Conservation (phyloP, 495 filamentous ascomycete genomes). For the Acidomyces sp. region DNA sequence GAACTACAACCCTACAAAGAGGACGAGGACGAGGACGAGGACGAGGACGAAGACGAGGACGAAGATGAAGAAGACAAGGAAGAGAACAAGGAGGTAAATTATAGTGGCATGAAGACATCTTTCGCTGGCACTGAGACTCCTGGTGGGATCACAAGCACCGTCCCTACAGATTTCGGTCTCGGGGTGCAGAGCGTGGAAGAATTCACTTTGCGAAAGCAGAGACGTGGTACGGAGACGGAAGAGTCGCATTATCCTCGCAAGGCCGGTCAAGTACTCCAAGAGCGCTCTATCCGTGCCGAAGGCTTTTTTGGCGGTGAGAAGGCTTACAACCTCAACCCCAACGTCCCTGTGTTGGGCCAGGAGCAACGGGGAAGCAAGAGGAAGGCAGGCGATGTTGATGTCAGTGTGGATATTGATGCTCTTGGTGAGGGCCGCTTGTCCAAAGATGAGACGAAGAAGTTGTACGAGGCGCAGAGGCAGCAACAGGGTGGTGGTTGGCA, state of each 20-base stretch:
- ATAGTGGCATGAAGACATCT: conserved; percentile 56
- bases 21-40: conserved; percentile 71
- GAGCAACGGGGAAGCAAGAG: conserved; percentile 68
- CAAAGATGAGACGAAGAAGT: conserved; percentile 51
- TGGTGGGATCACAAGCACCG: conserved; percentile 61
- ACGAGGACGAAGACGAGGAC: conserved; percentile 30
- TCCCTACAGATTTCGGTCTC: conserved; percentile 63
- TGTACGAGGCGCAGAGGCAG: conserved; percentile 65
- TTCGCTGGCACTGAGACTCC: conserved; percentile 64
- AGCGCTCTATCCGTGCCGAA: conserved; percentile 66
- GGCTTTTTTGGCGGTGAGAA: conserved; percentile 95
- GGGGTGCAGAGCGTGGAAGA: conserved; percentile 68
- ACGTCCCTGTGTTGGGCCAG: conserved; percentile 60
- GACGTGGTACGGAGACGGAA: conserved; percentile 78
- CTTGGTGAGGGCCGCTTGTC: conserved; percentile 60
- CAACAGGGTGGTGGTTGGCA: conserved; percentile 56
- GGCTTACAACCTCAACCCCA: conserved; percentile 63
- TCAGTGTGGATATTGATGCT: conserved; percentile 73
- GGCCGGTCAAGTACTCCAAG: conserved; percentile 82
- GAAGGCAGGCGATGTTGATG: conserved; percentile 89
- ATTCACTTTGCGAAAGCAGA: conserved; percentile 81
- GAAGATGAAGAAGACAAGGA: conserved; percentile 37
- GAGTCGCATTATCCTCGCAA: conserved; percentile 48
- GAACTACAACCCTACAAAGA: conserved; percentile 77
- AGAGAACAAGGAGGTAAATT: conserved; percentile 37